Percentiles rank a stretch among this genome's conserved stretches.
Conservation (phyloP, 257 asterid species). For the Plectranthus barbatus region DNA sequence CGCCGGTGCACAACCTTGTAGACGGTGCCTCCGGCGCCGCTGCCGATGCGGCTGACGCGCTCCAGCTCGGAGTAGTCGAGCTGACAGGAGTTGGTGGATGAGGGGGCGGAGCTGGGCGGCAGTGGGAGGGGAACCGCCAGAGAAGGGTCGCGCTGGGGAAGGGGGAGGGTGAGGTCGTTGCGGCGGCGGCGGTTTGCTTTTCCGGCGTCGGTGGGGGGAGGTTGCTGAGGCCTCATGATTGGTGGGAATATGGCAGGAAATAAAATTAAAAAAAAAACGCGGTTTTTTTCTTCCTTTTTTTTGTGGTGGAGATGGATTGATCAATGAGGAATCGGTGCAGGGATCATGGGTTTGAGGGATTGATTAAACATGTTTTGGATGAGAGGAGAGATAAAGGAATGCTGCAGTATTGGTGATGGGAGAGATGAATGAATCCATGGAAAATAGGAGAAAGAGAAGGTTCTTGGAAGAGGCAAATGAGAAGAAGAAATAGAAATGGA, state of each 20-base stretch:
- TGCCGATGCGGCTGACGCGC: conserved; percentile 73
- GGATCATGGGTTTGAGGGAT: background rate
- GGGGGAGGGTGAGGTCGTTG: conserved; percentile 53
- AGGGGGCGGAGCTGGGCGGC: conserved; percentile 30
- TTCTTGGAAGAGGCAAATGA: conserved; percentile 34
- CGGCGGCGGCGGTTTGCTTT: conserved; percentile 21
- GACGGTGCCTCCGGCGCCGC: conserved; percentile 88
- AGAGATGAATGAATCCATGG: conserved; percentile 2
- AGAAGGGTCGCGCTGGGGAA: conserved; percentile 64
- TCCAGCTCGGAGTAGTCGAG: conserved; percentile 61
- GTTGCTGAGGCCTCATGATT: conserved; percentile 55
- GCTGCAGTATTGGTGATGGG: background rate
- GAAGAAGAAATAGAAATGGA: background rate
- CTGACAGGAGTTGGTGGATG: conserved; percentile 17
- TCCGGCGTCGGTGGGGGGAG: conserved; percentile 28
- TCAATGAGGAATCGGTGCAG: background rate
- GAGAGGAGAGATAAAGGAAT: conserved; percentile 17
- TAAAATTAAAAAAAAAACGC: no score
- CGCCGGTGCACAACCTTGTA: conserved; percentile 87
- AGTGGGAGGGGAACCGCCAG: conserved; percentile 77
- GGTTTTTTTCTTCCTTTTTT: background rate
- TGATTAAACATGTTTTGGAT: background rate
- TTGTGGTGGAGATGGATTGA: background rate
- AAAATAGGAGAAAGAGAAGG: conserved; percentile 20
- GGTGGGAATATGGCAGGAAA: background rate